Evolutionary conservation across 306 rosid species (phyloP).

Genomic region (Gynostemma pentaphyllum): DNA sequence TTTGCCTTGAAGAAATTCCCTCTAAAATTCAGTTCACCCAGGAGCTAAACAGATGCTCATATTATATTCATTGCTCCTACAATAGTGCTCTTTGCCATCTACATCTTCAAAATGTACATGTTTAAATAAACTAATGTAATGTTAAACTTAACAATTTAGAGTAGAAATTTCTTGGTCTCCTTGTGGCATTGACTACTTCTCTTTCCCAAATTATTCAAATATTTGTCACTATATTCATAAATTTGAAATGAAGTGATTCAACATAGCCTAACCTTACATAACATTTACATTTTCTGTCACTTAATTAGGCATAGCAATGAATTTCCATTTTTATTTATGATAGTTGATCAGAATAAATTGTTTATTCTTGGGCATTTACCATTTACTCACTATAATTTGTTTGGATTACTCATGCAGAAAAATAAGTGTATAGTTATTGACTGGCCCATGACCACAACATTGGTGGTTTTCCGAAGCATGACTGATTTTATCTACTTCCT

Average conservation of each 20-base stretch:
- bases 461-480: constrained; percentile 61
- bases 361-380: neutral
- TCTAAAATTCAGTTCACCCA: no score
- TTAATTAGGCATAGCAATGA: neutral
- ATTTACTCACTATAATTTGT: neutral
- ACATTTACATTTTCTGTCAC: neutral
- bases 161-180: no score
- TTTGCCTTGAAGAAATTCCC: no score
- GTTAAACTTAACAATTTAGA: no score
- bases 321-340: neutral
- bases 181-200: no score
- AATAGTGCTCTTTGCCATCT: no score
- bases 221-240: neutral
- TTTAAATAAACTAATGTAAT: no score
- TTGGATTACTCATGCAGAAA: constrained; percentile 21
- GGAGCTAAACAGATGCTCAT: no score
- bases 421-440: constrained; percentile 38
- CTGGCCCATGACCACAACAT: constrained; percentile 23
- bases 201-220: no score
- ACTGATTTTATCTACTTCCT: constrained; percentile 56
- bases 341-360: no score
- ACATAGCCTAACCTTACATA: neutral
- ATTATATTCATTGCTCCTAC: no score
- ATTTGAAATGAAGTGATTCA: constrained; percentile 5
- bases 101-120: no score